Evolutionary conservation across 495 filamentous ascomycete species (phyloP), one percentile per base, ranked within the genome.

Genomic region (Aspergillus ostianus): DNA sequence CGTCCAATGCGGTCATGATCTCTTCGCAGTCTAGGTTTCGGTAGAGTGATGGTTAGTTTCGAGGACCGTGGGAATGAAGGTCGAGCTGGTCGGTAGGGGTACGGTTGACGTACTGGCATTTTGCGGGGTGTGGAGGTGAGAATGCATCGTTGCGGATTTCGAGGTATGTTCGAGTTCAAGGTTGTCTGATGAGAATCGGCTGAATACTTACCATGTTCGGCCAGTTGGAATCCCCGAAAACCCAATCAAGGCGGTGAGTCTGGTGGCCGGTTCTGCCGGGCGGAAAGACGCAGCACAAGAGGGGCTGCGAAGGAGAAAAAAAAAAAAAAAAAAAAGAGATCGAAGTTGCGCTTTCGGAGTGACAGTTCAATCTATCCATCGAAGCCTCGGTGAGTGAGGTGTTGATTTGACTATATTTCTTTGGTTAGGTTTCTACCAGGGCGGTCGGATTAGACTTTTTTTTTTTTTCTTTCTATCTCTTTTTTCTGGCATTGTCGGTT

Each of bases 101-200:
- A 32, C 8, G 27, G 8, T 30, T 26, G 30, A 76, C 78, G 27
- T 83, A 97, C 94, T 92, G 71, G 76, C 77, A 64, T 96, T 97
- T 67, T 96, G 85, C 62, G 92, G 89, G 23, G 91, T 97, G 67
- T 98, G 92, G 4, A 98, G 77, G 75, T 96, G 93, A 23, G 94
- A 94, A 90, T 98, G 94, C 94, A 98, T 98, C 51, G 75, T 30
- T 44, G 9, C 45, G 4, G 53, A 26, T 26, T 44, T 41, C 21
- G 30, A n/a, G 53, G n/a, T 29, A 21, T 53, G 6, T 23, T 45
- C 15, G 9, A 21, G 5, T n/a, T 55, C 4, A 21, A 48, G 46
- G 23, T 55, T 27, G 7, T 45, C 32, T 45, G 17, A 17, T 18
- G 20, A 12, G 10, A 12, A 7, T 32, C 1, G 30, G 30, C 30